Conservation (phyloP, 768 basidiomycete genomes). For the Macrocybe gigantea region DNA sequence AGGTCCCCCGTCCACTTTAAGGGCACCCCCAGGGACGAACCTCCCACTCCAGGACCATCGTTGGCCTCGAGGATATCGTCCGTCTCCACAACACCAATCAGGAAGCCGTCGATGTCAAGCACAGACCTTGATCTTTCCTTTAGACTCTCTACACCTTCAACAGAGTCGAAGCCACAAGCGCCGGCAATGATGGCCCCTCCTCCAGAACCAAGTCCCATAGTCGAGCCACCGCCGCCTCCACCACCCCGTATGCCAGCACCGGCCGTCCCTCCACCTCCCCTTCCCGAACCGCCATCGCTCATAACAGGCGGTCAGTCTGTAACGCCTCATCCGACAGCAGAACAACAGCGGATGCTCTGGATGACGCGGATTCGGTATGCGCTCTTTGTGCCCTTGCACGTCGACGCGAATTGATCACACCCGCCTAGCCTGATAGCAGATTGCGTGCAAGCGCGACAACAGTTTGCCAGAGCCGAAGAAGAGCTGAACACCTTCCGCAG, state of each 20-base stretch:
- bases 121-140: no score
- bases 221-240: constrained; percentile 3
- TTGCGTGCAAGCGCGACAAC: constrained; percentile 4
- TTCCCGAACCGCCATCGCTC: constrained; percentile 11
- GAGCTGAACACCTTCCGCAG: constrained; percentile 11
- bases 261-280: constrained; percentile 6
- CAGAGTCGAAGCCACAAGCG: no score
- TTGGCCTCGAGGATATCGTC: no score
- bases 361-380: constrained; percentile 18
- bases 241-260: background rate
- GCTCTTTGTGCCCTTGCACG: background rate
- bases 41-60: no score
- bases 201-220: background rate
- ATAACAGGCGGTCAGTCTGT: constrained; percentile 5
- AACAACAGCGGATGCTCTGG: constrained; percentile 15
- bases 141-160: no score
- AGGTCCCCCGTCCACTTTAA: no score
- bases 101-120: no score
- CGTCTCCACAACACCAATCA: no score
- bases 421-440: constrained; percentile 8
- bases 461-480: constrained; percentile 10
- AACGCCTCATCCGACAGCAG: constrained; percentile 7
- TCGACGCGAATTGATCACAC: background rate
- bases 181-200: background rate
- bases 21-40: no score